A percentile compares a stretch with the other conserved stretches of the same genome.
Conservation (phyloP, 305 asterid genomes). For the Fraxinus xanthoxyloides region DNA sequence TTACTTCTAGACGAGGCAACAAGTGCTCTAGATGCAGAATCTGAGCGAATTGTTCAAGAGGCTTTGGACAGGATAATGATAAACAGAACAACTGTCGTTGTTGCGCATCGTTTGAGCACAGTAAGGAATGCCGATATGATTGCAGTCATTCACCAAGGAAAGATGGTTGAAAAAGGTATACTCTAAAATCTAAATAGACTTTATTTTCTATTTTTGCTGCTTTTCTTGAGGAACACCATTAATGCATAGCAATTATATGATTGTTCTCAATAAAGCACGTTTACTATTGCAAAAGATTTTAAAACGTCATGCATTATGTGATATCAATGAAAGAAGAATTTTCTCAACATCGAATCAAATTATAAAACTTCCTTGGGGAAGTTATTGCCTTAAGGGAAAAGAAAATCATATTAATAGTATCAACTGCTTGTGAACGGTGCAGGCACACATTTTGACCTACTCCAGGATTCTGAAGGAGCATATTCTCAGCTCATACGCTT, state of each 20-base stretch:
- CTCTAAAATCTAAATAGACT: neutral
- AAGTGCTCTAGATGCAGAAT: constrained; percentile 38
- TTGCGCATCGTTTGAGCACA: constrained; percentile 68
- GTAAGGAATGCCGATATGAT: constrained; percentile 62
- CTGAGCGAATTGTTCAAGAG: constrained; percentile 62
- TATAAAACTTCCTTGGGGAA: neutral
- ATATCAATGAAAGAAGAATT: neutral
- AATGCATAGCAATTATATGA: neutral
- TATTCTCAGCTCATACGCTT: constrained; percentile 61
- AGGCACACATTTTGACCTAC: constrained; percentile 62
- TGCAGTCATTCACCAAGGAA: constrained; percentile 70
- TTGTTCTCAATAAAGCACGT: neutral
- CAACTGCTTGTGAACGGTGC: constrained; percentile 7
- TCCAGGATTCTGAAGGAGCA: constrained; percentile 58
- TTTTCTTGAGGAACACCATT: neutral
- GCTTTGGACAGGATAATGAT: constrained; percentile 58
- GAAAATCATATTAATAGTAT: neutral
- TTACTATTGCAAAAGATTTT: neutral
- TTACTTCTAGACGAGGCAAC: constrained; percentile 42
- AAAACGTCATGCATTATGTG: neutral
- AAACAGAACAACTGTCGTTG: constrained; percentile 55
- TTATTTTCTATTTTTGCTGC: neutral
- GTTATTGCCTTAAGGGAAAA: neutral
- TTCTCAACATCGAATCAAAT: neutral
- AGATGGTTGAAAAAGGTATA: constrained; percentile 65